Evolutionary conservation across 1,284 basidiomycete genomes (phyloP).

Genomic region (Waitea zeae): DNA sequence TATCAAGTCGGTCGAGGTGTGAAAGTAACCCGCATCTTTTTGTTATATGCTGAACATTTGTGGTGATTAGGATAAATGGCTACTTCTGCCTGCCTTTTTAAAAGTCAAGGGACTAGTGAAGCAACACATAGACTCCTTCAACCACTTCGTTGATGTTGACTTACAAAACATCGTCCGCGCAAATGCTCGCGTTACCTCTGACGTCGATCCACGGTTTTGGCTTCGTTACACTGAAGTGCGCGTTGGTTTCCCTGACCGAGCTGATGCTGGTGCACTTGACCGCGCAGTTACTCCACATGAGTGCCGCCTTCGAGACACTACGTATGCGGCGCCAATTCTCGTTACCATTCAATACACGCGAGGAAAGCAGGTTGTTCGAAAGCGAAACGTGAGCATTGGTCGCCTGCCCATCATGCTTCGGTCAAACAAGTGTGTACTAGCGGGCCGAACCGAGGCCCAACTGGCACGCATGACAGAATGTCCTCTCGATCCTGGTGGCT

Average conservation of each 20-base stretch:
- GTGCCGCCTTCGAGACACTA: slow-evolving; percentile 91
- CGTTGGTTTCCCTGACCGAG: slow-evolving; percentile 81
- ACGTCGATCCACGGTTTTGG: slow-evolving; percentile 95
- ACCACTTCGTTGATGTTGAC: slow-evolving; percentile 96
- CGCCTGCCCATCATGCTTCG: slow-evolving; percentile 94
- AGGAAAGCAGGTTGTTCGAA: slow-evolving; percentile 77
- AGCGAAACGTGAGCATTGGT: slow-evolving; percentile 80
- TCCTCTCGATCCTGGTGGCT: slow-evolving; percentile 95
- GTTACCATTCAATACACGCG: slow-evolving; percentile 95
- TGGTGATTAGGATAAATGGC: slow-evolving; percentile 80
- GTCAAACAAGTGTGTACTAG: slow-evolving; percentile 86
- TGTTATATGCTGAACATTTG: neutral
- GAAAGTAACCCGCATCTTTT: slow-evolving; percentile 8
- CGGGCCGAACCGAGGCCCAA: slow-evolving; percentile 61
- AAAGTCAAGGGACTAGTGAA: slow-evolving; percentile 98
- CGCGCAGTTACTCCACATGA: slow-evolving; percentile 91
- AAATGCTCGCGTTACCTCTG: slow-evolving; percentile 87
- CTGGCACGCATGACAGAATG: slow-evolving; percentile 92
- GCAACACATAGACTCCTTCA: slow-evolving; percentile 99
- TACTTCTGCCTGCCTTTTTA: slow-evolving; percentile 84
- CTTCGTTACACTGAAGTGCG: slow-evolving; percentile 94
- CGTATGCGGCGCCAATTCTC: slow-evolving; percentile 87
- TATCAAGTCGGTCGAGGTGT: slow-evolving; percentile 63
- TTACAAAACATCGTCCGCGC: slow-evolving; percentile 94
- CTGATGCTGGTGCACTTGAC: slow-evolving; percentile 70